A percentile compares a stretch with the other conserved stretches of the same genome.
Evolutionary conservation across 2,329 filamentous ascomycete genomes (phyloP).

Genomic region (Kalmusia sp.): DNA sequence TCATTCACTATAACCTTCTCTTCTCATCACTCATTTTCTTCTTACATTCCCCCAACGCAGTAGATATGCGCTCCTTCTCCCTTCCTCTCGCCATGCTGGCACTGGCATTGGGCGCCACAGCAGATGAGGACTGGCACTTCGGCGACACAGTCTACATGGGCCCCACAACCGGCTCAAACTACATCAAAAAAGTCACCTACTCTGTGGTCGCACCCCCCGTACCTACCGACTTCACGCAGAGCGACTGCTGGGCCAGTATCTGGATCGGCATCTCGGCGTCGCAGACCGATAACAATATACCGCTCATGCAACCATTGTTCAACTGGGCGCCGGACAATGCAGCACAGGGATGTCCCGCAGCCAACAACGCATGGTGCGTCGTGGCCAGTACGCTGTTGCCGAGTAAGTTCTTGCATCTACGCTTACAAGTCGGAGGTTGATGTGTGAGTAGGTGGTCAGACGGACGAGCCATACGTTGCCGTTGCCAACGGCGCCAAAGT

Average conservation of each 20-base stretch:
- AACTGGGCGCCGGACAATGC: neutral
- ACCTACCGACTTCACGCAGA: neutral
- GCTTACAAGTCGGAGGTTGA: no score
- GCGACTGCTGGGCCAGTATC: neutral
- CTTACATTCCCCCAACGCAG: no score
- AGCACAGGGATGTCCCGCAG: neutral
- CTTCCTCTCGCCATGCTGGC: neutral
- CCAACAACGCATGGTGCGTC: neutral
- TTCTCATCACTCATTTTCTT: neutral
- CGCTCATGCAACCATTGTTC: neutral
- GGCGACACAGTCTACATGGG: neutral
- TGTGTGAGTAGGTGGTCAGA: neutral
- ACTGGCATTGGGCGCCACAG: neutral
- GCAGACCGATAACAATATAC: neutral
- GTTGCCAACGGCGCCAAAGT: neutral
- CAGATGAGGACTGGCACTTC: neutral
- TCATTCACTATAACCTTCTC: no score
- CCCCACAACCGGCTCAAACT: neutral
- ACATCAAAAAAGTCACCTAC: conserved; percentile 1
- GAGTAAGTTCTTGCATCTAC: no score
- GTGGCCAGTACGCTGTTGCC: neutral
- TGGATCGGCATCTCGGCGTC: neutral
- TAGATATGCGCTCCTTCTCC: neutral
- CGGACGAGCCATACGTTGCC: neutral
- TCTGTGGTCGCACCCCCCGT: neutral